Evolutionary conservation across 345 rosid species (phyloP).

Genomic region (Rhodamnia rubescens): DNA sequence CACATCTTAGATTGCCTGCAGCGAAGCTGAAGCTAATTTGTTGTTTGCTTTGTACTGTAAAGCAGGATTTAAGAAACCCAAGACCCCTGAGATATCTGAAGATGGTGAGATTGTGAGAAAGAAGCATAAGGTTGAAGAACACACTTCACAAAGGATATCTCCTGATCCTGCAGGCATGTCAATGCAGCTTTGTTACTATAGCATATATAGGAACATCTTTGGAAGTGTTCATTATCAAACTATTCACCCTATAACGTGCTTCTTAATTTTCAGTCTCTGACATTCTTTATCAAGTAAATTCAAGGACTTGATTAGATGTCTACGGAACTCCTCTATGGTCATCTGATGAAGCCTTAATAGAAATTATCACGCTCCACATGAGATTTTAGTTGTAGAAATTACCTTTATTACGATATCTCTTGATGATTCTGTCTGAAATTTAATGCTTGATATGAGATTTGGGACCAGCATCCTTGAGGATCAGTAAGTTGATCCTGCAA

Average conservation of each 20-base stretch:
- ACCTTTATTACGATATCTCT: not conserved
- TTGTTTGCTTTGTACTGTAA: not conserved
- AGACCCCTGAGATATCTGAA: conserved; percentile 8
- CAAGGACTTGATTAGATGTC: not conserved
- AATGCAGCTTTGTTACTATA: not conserved
- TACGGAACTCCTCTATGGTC: not conserved
- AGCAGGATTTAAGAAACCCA: conserved; percentile 31
- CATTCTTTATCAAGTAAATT: not conserved
- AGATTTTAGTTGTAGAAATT: not conserved
- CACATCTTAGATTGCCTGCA: not conserved
- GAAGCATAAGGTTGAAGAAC: conserved; percentile 14
- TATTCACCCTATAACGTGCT: not conserved
- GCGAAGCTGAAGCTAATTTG: not conserved
- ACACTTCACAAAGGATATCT: conserved; percentile 5
- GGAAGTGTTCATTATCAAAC: not conserved
- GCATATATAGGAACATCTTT: not conserved
- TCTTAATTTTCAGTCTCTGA: not conserved
- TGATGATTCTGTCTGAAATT: not conserved
- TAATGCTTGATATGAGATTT: not conserved
- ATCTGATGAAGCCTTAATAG: not conserved
- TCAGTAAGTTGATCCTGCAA: not conserved
- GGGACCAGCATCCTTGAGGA: not conserved
- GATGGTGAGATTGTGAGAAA: conserved; percentile 14
- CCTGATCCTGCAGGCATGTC: conserved; percentile 24
- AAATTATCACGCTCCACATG: not conserved